A percentile compares a stretch with the other conserved stretches of the same genome.
phyloP scores from a whole-genome alignment of 129 eudicot species.

The Flaveria linearis region DNA sequence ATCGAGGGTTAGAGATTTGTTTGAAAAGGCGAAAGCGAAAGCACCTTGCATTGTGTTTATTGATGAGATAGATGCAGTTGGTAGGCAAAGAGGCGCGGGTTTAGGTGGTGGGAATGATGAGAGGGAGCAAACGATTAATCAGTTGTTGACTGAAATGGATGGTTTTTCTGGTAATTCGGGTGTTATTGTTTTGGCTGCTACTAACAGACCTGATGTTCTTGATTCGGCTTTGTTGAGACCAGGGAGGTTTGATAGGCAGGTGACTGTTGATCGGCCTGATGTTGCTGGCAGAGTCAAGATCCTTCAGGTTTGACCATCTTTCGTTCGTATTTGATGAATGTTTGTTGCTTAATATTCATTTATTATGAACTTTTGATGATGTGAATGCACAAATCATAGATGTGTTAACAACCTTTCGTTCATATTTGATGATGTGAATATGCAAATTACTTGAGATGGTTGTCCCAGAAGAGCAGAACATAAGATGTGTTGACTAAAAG shows the following conservation, averaged over 20 bases:
- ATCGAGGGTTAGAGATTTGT: slow-evolving; percentile 91
- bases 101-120: slow-evolving; percentile 98
- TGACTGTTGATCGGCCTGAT: slow-evolving; percentile 94
- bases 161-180: slow-evolving; percentile 91
- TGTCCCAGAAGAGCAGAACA: too few relatives aligned
- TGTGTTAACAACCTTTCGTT: too few relatives aligned
- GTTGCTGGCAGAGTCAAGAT: slow-evolving; percentile 95
- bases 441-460: neutral
- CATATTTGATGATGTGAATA: too few relatives aligned
- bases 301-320: slow-evolving; percentile 66
- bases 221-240: slow-evolving; percentile 98
- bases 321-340: neutral
- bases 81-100: slow-evolving; percentile 98
- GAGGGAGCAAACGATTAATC: slow-evolving; percentile 95
- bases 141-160: slow-evolving; percentile 97
- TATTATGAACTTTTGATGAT: neutral
- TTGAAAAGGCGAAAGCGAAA: slow-evolving; percentile 80
- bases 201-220: slow-evolving; percentile 96
- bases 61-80: slow-evolving; percentile 97
- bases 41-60: slow-evolving; percentile 97
- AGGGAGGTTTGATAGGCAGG: slow-evolving; percentile 93
- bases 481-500: neutral
- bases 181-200: slow-evolving; percentile 96
- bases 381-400: too few relatives aligned
- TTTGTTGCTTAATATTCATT: slow-evolving; percentile 4